phyloP scores from a whole-genome alignment of 805 yeast species.

The Phaffomyces thermotolerans region DNA sequence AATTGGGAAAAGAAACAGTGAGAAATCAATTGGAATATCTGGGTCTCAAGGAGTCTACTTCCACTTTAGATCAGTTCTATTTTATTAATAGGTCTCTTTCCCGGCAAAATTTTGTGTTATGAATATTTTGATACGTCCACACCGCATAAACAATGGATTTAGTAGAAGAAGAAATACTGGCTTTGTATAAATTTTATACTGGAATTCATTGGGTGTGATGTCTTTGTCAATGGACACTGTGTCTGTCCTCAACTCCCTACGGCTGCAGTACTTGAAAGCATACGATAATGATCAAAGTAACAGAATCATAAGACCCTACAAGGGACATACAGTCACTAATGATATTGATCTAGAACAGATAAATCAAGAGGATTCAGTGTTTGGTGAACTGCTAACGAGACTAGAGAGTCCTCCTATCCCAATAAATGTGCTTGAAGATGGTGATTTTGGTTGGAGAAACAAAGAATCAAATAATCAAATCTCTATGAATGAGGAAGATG shows the following conservation, averaged over 20 bases:
- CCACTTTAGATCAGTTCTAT: too few species aligned
- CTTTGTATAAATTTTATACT: too few species aligned
- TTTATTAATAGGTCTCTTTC: too few species aligned
- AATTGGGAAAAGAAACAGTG: too few species aligned
- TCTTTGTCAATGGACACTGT: conserved; percentile 11
- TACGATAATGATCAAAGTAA: conserved; percentile 20
- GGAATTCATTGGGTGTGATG: conserved; percentile 7
- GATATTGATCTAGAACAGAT: neutral
- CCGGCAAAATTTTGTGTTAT: neutral
- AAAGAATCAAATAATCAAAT: neutral
- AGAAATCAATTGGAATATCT: too few species aligned
- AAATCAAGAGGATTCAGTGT: conserved; percentile 1
- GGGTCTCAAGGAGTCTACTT: too few species aligned
- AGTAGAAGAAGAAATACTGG: too few species aligned
- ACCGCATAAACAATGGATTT: neutral
- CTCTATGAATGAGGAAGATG: neutral
- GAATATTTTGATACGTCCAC: neutral
- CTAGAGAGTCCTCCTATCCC: conserved; percentile 27
- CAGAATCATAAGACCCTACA: conserved; percentile 19
- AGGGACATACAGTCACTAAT: neutral
- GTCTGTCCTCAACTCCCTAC: conserved; percentile 14
- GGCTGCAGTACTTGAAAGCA: conserved; percentile 16
- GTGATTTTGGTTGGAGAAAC: conserved; percentile 7
- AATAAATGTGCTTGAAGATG: conserved; percentile 20
- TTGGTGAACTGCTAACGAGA: conserved; percentile 11